These are phyloP conservation scores for Sporothrix pseudoabietina DNA, from an alignment of 2,329 filamentous ascomycete species.

Conservation along the genomic window DNA sequence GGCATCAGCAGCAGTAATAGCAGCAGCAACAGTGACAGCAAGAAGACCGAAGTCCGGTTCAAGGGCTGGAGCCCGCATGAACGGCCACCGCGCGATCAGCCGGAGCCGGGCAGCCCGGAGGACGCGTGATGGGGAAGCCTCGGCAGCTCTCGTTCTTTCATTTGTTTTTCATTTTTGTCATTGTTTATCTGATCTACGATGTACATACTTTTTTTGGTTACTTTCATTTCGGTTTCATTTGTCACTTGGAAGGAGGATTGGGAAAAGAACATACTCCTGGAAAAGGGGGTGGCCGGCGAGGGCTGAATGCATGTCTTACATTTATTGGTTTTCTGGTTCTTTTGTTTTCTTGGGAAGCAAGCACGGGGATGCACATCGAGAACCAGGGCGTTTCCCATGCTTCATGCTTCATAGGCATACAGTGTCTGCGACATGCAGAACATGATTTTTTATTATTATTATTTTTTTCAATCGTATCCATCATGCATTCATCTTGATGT, in stretches of 20 bases:
- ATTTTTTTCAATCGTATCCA: background rate
- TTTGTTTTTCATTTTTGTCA: background rate
- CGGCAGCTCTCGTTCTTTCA: background rate
- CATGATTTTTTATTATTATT: background rate
- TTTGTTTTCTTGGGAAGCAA: background rate
- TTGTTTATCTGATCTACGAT: background rate
- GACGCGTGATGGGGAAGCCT: background rate
- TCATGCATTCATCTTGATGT: background rate
- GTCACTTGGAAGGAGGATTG: background rate
- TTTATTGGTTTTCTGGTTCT: conserved; percentile 19
- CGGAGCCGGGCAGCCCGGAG: conserved; percentile 6
- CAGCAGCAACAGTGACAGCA: background rate
- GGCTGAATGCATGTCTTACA: conserved; percentile 24
- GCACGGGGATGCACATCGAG: background rate
- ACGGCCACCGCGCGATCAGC: conserved; percentile 30
- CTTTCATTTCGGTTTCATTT: background rate
- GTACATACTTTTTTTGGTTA: background rate
- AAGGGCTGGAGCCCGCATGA: conserved; percentile 35
- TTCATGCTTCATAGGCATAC: background rate
- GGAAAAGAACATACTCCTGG: background rate
- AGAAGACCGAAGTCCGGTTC: conserved; percentile 31
- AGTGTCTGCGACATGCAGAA: background rate
- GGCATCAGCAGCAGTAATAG: background rate
- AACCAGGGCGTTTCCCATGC: background rate
- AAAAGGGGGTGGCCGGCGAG: background rate